Conservation (phyloP, 208 protist species). For the Crithidia acanthocephali region DNA sequence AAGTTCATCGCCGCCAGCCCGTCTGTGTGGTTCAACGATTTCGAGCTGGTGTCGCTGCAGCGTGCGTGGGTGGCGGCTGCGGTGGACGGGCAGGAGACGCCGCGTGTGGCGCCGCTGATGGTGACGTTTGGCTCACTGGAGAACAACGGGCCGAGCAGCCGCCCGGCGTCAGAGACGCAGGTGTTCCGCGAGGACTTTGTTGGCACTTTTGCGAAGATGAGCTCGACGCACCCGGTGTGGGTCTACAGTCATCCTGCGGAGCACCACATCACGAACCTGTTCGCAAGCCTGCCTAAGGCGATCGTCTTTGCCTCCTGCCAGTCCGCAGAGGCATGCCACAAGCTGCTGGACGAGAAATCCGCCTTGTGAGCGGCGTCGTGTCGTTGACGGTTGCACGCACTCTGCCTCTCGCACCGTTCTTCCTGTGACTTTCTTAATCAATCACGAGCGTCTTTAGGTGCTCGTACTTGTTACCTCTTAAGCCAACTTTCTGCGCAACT, state of each 20-base stretch:
- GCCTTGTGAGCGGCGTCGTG: not conserved
- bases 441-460: too few relatives aligned
- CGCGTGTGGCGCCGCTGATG: conserved; percentile 12
- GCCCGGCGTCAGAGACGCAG: conserved; percentile 9
- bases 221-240: conserved; percentile 14
- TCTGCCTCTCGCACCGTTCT: too few relatives aligned
- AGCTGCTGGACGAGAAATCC: conserved; percentile 14
- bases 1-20: conserved; percentile 23
- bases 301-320: conserved; percentile 19
- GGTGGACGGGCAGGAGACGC: not conserved
- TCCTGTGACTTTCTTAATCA: too few relatives aligned
- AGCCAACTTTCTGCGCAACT: not conserved
- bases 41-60: conserved; percentile 5
- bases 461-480: too few relatives aligned
- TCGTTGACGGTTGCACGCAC: too few relatives aligned
- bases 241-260: conserved; percentile 16
- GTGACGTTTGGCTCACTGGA: conserved; percentile 22
- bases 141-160: conserved; percentile 13
- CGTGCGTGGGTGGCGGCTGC: not conserved
- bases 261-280: conserved; percentile 29
- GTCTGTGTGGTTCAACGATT: conserved; percentile 26
- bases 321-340: conserved; percentile 6
- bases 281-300: conserved; percentile 20
- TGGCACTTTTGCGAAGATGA: not conserved
- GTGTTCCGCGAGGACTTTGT: conserved; percentile 4